Evolutionary conservation across 371 early-diverging fungal genomes (phyloP), one percentile per base, ranked within the genome.

Genomic region (Mucor irregularis): DNA sequence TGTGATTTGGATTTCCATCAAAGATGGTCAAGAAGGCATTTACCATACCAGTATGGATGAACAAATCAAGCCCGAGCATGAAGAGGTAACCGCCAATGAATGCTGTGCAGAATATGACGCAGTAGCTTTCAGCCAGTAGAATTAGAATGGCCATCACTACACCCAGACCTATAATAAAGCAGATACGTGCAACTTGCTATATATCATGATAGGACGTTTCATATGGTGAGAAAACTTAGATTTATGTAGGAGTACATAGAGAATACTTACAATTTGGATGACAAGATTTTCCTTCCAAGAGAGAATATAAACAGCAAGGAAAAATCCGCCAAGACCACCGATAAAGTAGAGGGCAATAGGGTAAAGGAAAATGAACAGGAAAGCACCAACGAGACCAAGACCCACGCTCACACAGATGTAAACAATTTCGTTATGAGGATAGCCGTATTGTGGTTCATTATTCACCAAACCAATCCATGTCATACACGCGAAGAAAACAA

Each of bases 51-150:
- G 83, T 78, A 43, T 80, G 80, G 9, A 72, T 68, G 42, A 82
- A 82, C 24, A 82, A 62, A 44, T 82, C 83, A 4, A 82, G 60
- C 10, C 83, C 80, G 26, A 82, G 46, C 0, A 80, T 73, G 43
- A 82, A 70, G 28, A 80, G 52, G 48, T 72, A 80, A 8, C 74
- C 79, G 25, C 83, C 83, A 30, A 65, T 71, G 29, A 82, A 70
- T 11, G 79, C 57, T 0, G 80, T 73, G 10, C 69, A 57, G 43
- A 82, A 73, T 11, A 80, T 61, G 4, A 80, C 61, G 5, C 53
- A 53, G 22, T 73, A 75, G 21, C 67, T 64, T 49, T 80, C 80
- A 3, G 68, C 49, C 2, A 69, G 34, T 24, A 67, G 62, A 7
- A 81, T 58, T 19, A 74, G 26, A 3, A 71, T 62, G 0, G 60